Evolutionary conservation across 2,329 filamentous ascomycete genomes (phyloP).

Genomic region (Talaromyces sp.): DNA sequence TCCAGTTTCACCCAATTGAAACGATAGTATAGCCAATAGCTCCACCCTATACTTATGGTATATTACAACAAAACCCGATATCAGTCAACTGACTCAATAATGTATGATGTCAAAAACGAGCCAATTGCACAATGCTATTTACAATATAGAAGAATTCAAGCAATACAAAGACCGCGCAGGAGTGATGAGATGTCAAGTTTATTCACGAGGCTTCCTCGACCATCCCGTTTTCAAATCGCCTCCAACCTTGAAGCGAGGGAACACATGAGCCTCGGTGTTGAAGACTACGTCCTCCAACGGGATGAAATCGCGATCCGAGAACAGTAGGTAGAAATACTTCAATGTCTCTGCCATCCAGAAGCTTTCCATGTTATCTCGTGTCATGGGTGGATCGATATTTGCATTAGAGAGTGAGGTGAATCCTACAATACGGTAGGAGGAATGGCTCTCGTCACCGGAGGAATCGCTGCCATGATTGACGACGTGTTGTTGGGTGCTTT

Average conservation of each 20-base stretch:
- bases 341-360: constrained; percentile 98
- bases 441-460: neutral
- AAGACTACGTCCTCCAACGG: constrained; percentile 84
- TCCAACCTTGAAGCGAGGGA: constrained; percentile 79
- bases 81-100: neutral
- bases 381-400: constrained; percentile 63
- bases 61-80: neutral
- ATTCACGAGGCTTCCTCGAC: constrained; percentile 29
- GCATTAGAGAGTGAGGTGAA: constrained; percentile 81
- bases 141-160: neutral
- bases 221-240: constrained; percentile 42
- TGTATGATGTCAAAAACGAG: neutral
- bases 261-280: constrained; percentile 91
- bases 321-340: constrained; percentile 96
- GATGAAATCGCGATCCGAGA: constrained; percentile 76
- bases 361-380: constrained; percentile 93
- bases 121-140: neutral
- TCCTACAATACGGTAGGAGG: constrained; percentile 47
- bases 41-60: neutral
- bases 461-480: neutral
- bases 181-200: neutral
- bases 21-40: neutral
- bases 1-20: neutral
- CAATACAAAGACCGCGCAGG: neutral
- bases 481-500: neutral